phyloP scores from a whole-genome alignment of 192 early-diverging fungal genomes.

The Linnemannia hyalina region DNA sequence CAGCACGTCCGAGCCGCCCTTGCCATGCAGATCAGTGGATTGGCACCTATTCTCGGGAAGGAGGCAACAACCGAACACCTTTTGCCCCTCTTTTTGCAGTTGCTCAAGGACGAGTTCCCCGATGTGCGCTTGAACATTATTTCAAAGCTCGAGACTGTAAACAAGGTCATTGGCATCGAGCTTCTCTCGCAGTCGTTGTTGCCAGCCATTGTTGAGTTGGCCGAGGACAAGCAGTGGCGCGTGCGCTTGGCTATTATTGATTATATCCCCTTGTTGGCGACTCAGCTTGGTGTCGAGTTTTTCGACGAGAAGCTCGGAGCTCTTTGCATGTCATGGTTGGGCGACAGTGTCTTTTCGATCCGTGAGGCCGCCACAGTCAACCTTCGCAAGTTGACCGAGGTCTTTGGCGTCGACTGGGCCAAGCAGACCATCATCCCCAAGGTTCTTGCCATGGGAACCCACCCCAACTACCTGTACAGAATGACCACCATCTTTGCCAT shows the following conservation, averaged over 20 bases:
- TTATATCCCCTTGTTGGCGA: conserved; percentile 97
- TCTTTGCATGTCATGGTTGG: conserved; percentile 99
- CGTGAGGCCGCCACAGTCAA: conserved; percentile 97
- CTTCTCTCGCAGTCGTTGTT: conserved; percentile 96
- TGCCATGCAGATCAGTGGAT: conserved; percentile 95
- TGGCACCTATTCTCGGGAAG: conserved; percentile 96
- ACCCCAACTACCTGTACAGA: conserved; percentile 97
- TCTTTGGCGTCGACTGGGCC: conserved; percentile 99
- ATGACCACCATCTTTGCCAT: conserved; percentile 99
- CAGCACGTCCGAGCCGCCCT: conserved; percentile 96
- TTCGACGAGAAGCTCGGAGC: conserved; percentile 96
- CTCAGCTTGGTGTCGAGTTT: conserved; percentile 95
- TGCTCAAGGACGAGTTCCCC: conserved; percentile 97
- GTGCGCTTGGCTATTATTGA: conserved; percentile 99
- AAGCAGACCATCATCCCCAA: conserved; percentile 94
- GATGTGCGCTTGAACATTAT: conserved; percentile 99
- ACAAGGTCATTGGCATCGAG: conserved; percentile 97
- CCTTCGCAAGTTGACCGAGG: conserved; percentile 94
- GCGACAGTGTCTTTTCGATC: conserved; percentile 96
- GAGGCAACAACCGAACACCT: conserved; percentile 95
- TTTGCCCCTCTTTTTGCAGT: conserved; percentile 94
- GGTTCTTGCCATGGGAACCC: conserved; percentile 88
- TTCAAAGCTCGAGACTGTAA: conserved; percentile 96
- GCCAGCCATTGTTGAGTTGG: conserved; percentile 98
- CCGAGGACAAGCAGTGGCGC: conserved; percentile 99